Base-by-base conservation (phyloP, 1,284 basidiomycete species). In the Xerocomus subilludens region DNA sequence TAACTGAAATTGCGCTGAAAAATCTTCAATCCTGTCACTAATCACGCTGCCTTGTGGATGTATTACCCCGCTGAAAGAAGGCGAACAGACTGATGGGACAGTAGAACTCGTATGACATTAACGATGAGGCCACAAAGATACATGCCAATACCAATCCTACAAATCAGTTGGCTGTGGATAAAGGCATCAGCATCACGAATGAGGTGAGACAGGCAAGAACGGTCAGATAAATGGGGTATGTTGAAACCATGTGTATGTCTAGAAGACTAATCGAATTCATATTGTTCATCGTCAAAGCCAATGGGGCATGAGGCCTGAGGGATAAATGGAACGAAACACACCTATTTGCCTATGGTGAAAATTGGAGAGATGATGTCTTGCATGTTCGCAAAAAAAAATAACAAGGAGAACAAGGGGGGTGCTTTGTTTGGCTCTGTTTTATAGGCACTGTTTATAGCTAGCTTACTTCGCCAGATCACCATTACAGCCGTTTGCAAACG, bases 181-280 rank as follows among this genome's bases (percentile, higher is more conserved):
- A 63, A 20, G 51, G 25, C 25, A 66, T 82, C 47, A 82, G 72
- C 14, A 60, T 68, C 64, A 32, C 33, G 53, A 64, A 72, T 20
- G 42, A 67, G 63, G 38, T 25, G 64, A 65, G 63, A 25, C 49
- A 55, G 6, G 74, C 64, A 66, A 65, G 80, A 71, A 69, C 76
- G 76, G 74, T 82, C 77, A 88, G 89, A 85, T 82, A 81, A 85
- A 66, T 62, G 13, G 66, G 62, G 56, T 77, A 64, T 66, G 71
- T 77, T 82, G 70, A 81, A 80, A 83, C 81, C 80, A 80, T 83
- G 80, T 82, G 53, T 68, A 49, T 80, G 91, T 94, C 93, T 94
- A 92, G 84, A 94, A 94, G 93, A 95, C 93, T 94, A 94, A 95
- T 94, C 93, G 91, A 89, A 75, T 77, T 65, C 73, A 51, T 72